These are phyloP conservation scores for Nicotiana rustica DNA, from an alignment of 305 asterid genomes.

Conservation along the genomic window DNA sequence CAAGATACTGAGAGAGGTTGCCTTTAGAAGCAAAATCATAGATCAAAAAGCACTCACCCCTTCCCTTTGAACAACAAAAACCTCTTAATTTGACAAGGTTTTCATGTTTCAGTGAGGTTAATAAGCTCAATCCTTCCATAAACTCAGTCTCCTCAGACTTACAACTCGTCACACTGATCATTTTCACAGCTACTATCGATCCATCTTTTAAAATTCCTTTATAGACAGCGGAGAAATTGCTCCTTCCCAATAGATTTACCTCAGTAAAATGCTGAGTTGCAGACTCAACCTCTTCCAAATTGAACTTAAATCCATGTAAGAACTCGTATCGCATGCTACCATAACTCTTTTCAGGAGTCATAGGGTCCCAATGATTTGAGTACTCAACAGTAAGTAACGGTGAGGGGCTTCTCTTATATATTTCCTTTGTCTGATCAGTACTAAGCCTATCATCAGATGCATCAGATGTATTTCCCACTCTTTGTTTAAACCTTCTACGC, in stretches of 20 bases:
- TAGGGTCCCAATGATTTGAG: constrained; percentile 60
- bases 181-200: constrained; percentile 72
- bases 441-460: constrained; percentile 57
- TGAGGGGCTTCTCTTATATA: constrained; percentile 63
- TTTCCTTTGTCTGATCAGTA: constrained; percentile 51
- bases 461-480: constrained; percentile 68
- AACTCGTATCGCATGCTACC: constrained; percentile 46
- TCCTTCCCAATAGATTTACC: constrained; percentile 74
- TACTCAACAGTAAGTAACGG: constrained; percentile 57
- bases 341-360: constrained; percentile 47
- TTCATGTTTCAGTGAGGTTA: constrained; percentile 70
- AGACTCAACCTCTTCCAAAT: constrained; percentile 87
- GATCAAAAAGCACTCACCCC: constrained; percentile 87
- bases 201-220: constrained; percentile 85
- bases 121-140: constrained; percentile 74
- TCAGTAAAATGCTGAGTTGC: constrained; percentile 94
- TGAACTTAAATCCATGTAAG: constrained; percentile 59
- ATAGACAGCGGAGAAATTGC: constrained; percentile 77
- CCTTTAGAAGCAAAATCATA: constrained; percentile 81
- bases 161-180: constrained; percentile 76
- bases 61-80: constrained; percentile 82
- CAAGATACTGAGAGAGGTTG: constrained; percentile 67
- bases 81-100: constrained; percentile 82
- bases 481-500: constrained; percentile 68
- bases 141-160: constrained; percentile 81